Evolutionary conservation across 257 asterid species (phyloP).

Genomic region (Scutellaria minor): DNA sequence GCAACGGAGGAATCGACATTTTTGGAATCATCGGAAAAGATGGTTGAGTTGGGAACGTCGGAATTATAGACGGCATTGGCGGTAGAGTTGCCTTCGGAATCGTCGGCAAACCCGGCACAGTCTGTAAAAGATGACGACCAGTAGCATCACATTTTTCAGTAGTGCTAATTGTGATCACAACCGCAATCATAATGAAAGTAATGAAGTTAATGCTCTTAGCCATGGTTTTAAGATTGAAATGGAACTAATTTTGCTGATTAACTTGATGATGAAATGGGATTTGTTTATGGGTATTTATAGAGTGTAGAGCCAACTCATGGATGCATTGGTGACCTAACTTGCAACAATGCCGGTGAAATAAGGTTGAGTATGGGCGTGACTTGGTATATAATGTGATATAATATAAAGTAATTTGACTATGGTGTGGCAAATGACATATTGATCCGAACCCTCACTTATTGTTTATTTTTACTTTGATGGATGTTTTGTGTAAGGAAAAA

Average conservation of each 20-base stretch:
- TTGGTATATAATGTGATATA: background rate
- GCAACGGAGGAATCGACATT: conserved; percentile 24
- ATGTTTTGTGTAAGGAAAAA: too few relatives aligned
- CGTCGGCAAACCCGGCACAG: conserved; percentile 31
- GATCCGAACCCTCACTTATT: too few relatives aligned
- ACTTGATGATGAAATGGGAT: conserved; percentile 1
- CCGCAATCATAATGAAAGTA: conserved; percentile 30
- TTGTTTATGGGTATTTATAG: conserved; percentile 24
- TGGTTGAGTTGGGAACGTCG: conserved; percentile 33
- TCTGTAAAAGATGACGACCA: conserved; percentile 38
- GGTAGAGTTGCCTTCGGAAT: too few relatives aligned
- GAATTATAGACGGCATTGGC: conserved; percentile 28
- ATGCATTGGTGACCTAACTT: conserved; percentile 26
- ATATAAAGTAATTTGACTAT: too few relatives aligned
- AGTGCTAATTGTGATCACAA: conserved; percentile 24
- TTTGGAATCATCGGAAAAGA: conserved; percentile 34
- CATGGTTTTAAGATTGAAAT: conserved; percentile 29
- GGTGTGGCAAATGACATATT: too few relatives aligned
- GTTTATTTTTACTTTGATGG: too few relatives aligned
- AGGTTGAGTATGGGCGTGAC: conserved; percentile 35
- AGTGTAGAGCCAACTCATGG: background rate
- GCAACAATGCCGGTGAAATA: conserved; percentile 24
- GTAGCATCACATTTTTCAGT: conserved; percentile 32
- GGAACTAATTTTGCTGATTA: background rate
- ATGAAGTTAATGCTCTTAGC: conserved; percentile 19